phyloP scores from a whole-genome alignment of 805 yeast species.

The Candida pini region DNA sequence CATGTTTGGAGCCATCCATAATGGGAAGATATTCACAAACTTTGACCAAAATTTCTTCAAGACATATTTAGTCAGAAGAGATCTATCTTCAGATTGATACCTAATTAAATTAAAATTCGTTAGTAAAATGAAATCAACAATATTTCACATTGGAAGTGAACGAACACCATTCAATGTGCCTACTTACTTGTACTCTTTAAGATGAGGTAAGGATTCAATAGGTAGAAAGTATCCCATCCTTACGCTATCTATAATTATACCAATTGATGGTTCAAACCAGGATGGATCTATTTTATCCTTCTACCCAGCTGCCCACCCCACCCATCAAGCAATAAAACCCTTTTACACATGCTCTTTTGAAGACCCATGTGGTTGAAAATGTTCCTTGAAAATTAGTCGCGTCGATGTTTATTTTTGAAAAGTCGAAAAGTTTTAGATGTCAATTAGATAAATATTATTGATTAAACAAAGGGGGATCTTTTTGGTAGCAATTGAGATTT shows the following conservation, averaged over 20 bases:
- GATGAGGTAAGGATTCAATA: constrained; percentile 34
- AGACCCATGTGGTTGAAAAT: too few species aligned
- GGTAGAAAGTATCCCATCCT: constrained; percentile 47
- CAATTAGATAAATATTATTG: background rate
- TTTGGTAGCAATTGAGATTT: background rate
- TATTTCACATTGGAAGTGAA: background rate
- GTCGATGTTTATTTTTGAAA: too few species aligned
- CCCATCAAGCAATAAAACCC: too few species aligned
- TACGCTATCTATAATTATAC: too few species aligned
- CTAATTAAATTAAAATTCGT: constrained; percentile 5
- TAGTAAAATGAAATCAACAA: background rate
- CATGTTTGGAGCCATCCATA: constrained; percentile 89
- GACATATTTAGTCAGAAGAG: constrained; percentile 66
- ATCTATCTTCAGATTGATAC: constrained; percentile 76
- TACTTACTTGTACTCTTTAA: constrained; percentile 41
- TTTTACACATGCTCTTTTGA: too few species aligned
- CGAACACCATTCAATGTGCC: background rate
- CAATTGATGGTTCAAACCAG: too few species aligned
- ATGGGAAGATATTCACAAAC: constrained; percentile 71
- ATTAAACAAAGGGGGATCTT: background rate
- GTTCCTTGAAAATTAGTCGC: too few species aligned
- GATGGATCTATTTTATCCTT: too few species aligned
- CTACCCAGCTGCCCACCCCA: too few species aligned
- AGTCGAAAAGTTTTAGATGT: too few species aligned
- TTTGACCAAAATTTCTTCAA: constrained; percentile 78